These are phyloP conservation scores for Fraxinus velutina DNA, from an alignment of 305 asterid genomes.

Conservation along the genomic window DNA sequence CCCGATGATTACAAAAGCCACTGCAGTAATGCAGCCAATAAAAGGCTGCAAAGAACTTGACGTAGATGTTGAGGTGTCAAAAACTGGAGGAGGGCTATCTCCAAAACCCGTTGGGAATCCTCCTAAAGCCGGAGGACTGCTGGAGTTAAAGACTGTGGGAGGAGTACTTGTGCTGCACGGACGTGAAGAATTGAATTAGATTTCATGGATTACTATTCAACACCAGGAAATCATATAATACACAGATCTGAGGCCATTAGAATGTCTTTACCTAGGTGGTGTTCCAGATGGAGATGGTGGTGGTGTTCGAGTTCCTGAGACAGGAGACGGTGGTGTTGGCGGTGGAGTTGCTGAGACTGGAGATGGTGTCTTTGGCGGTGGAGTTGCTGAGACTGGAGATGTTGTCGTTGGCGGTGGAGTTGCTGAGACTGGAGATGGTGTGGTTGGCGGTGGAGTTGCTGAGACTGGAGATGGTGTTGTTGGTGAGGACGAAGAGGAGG, in stretches of 20 bases:
- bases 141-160: conserved; percentile 40
- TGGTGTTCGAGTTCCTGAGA: conserved; percentile 29
- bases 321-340: conserved; percentile 40
- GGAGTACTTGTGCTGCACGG: conserved; percentile 41
- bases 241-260: background rate
- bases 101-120: conserved; percentile 42
- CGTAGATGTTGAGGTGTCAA: conserved; percentile 35
- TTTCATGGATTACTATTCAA: background rate
- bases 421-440: conserved; percentile 19
- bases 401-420: conserved; percentile 24
- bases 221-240: background rate
- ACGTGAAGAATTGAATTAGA: background rate
- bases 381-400: conserved; percentile 22
- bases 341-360: conserved; percentile 22
- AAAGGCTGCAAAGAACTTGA: conserved; percentile 43
- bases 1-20: conserved; percentile 37
- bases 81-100: conserved; percentile 30
- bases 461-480: conserved; percentile 18
- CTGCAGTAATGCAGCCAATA: conserved; percentile 34
- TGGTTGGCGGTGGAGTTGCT: background rate
- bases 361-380: conserved; percentile 34
- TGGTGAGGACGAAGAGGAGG: conserved; percentile 39
- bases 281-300: conserved; percentile 39
- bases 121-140: conserved; percentile 55
- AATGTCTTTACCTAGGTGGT: conserved; percentile 36